Conservation (phyloP, 371 early-diverging fungal species). For the Edhazardia aedis region DNA sequence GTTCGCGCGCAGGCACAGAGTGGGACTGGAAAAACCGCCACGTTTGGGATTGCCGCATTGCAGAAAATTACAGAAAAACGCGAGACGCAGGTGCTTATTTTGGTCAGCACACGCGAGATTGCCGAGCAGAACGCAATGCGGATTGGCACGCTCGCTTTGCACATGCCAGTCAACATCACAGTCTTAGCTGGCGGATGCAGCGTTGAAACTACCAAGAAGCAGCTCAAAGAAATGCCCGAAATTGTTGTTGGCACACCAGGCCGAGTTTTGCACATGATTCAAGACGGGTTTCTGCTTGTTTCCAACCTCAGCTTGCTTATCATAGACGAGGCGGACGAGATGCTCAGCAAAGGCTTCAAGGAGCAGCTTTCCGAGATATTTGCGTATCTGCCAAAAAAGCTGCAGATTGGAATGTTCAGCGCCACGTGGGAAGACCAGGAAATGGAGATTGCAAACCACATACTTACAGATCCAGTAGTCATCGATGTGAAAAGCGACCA, state of each 20-base stretch:
- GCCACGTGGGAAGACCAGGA: slow-evolving; percentile 91
- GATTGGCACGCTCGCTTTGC: slow-evolving; percentile 63
- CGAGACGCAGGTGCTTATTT: slow-evolving; percentile 74
- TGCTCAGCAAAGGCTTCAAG: slow-evolving; percentile 84
- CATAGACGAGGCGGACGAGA: slow-evolving; percentile 96
- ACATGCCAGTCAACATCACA: slow-evolving; percentile 74
- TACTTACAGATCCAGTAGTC: slow-evolving; percentile 84
- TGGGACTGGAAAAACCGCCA: slow-evolving; percentile 99
- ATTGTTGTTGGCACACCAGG: slow-evolving; percentile 96
- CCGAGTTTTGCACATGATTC: slow-evolving; percentile 90
- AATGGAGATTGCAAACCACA: slow-evolving; percentile 75
- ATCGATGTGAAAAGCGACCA: slow-evolving; percentile 97
- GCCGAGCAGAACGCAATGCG: slow-evolving; percentile 83
- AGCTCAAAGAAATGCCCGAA: slow-evolving; percentile 59
- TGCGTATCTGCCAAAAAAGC: slow-evolving; percentile 62
- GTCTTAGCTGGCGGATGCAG: slow-evolving; percentile 87
- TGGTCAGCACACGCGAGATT: slow-evolving; percentile 92
- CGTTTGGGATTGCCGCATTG: slow-evolving; percentile 82
- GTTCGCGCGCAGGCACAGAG: slow-evolving; percentile 97
- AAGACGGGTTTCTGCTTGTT: slow-evolving; percentile 60
- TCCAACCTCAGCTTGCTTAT: slow-evolving; percentile 75
- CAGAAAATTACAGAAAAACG: slow-evolving; percentile 64
- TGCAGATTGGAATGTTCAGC: slow-evolving; percentile 85
- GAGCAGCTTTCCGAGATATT: slow-evolving; percentile 92
- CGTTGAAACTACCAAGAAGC: slow-evolving; percentile 65